A percentile compares a stretch with the other conserved stretches of the same genome.
Conservation (phyloP, 805 yeast species). For the Cyberlindnera petersonii region DNA sequence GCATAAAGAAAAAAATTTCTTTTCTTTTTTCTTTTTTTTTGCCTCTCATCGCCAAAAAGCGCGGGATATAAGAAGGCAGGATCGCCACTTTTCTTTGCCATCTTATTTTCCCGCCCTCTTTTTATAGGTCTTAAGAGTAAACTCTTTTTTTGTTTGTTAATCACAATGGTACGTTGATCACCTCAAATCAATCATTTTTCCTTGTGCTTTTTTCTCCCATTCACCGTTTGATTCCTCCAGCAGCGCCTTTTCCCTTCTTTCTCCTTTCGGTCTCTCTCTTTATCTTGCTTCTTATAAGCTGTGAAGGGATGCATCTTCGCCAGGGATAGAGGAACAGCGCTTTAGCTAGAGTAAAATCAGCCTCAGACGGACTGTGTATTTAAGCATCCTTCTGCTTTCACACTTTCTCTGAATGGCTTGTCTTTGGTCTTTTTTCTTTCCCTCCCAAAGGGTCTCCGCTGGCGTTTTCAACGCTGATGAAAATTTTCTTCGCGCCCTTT, state of each 20-base stretch:
- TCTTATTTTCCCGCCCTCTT: not conserved
- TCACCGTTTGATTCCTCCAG: not conserved
- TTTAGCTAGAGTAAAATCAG: no score
- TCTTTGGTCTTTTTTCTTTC: not conserved
- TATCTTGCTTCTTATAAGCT: no score
- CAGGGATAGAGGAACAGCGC: no score
- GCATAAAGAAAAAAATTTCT: no score
- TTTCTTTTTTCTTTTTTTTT: conserved; percentile 2
- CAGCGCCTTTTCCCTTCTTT: no score
- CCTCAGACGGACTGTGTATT: no score
- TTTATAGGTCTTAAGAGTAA: conserved; percentile 30
- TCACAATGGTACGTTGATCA: conserved; percentile 3
- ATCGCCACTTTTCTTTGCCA: conserved; percentile 12
- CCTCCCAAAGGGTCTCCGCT: not conserved
- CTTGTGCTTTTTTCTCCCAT: not conserved
- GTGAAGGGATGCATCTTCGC: no score
- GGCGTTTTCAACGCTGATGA: not conserved
- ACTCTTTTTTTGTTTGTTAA: conserved; percentile 25
- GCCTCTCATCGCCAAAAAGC: not conserved
- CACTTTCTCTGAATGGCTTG: no score
- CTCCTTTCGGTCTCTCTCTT: no score
- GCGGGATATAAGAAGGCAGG: conserved; percentile 5
- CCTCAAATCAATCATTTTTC: not conserved
- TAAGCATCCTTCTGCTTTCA: no score
- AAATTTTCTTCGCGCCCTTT: conserved; percentile 5